Evolutionary conservation across 1,284 basidiomycete genomes (phyloP).

Genomic region (Ceratobasidium papillatum): DNA sequence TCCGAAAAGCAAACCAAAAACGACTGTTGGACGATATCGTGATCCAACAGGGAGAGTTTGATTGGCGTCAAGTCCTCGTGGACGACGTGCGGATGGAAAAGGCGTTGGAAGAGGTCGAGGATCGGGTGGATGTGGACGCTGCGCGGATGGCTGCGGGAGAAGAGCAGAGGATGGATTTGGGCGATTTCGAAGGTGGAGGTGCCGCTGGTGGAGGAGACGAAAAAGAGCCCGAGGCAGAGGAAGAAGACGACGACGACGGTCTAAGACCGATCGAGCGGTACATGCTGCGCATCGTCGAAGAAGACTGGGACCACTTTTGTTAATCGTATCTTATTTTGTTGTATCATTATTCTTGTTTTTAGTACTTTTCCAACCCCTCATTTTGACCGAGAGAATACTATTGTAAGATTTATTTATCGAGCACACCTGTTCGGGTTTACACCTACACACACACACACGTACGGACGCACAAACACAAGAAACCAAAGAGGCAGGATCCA

Average conservation of each 20-base stretch:
- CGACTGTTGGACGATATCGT: constrained; percentile 90
- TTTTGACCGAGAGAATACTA: not conserved
- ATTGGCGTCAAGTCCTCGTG: constrained; percentile 85
- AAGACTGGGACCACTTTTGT: constrained; percentile 79
- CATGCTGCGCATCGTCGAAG: constrained; percentile 81
- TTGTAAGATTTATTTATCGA: constrained; percentile 15
- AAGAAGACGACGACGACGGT: constrained; percentile 57
- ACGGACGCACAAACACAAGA: no score
- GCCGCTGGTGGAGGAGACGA: constrained; percentile 53
- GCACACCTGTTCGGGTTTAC: constrained; percentile 6
- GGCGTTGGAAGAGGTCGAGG: constrained; percentile 87
- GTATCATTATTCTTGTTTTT: constrained; percentile 42
- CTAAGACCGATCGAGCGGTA: constrained; percentile 73
- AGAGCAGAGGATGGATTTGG: constrained; percentile 80
- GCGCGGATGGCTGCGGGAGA: constrained; percentile 82
- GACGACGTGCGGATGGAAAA: constrained; percentile 61
- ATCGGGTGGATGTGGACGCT: constrained; percentile 84
- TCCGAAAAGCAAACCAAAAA: constrained; percentile 96
- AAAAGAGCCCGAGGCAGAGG: constrained; percentile 47
- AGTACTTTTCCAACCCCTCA: not conserved
- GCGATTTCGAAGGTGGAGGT: constrained; percentile 72
- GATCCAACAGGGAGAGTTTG: constrained; percentile 94
- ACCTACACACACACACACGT: constrained; percentile 15
- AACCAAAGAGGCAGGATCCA: constrained; percentile 18
- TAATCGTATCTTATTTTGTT: constrained; percentile 5